Conservation (phyloP, 2,329 filamentous ascomycete genomes). For the Sodiomyces alkalinus region DNA sequence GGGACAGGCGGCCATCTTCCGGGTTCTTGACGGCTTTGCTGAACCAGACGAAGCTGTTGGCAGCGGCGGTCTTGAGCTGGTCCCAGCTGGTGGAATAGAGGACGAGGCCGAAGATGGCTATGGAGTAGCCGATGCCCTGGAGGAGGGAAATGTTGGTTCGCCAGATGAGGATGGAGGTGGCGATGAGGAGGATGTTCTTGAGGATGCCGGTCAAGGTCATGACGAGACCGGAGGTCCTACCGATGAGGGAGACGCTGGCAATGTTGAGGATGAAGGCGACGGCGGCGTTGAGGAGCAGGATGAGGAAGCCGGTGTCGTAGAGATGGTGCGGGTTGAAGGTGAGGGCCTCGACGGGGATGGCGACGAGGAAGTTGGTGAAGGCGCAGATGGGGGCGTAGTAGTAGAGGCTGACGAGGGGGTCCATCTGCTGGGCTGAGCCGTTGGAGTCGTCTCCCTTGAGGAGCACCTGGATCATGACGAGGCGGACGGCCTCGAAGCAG, state of each 20-base stretch:
- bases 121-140: constrained; percentile 63
- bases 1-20: constrained; percentile 10
- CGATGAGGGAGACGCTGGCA: constrained; percentile 76
- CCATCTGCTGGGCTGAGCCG: constrained; percentile 59
- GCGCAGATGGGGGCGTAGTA: constrained; percentile 81
- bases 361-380: constrained; percentile 60
- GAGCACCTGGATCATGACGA: constrained; percentile 76
- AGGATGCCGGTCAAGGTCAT: constrained; percentile 77
- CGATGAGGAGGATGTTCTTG: constrained; percentile 75
- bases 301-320: constrained; percentile 45
- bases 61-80: constrained; percentile 9
- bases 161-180: constrained; percentile 65
- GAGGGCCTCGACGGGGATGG: constrained; percentile 53
- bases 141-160: constrained; percentile 52
- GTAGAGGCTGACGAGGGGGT: constrained; percentile 75
- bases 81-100: constrained; percentile 31
- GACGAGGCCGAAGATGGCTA: constrained; percentile 41
- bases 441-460: constrained; percentile 54
- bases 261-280: constrained; percentile 72
- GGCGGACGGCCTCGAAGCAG: constrained; percentile 63
- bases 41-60: constrained; percentile 5
- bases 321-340: constrained; percentile 51
- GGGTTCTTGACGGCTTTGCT: constrained; percentile 7
- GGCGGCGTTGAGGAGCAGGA: constrained; percentile 58
- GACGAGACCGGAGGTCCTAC: constrained; percentile 73